phyloP scores from a whole-genome alignment of 2,329 filamentous ascomycete species.

The Laburnicola sp. region DNA sequence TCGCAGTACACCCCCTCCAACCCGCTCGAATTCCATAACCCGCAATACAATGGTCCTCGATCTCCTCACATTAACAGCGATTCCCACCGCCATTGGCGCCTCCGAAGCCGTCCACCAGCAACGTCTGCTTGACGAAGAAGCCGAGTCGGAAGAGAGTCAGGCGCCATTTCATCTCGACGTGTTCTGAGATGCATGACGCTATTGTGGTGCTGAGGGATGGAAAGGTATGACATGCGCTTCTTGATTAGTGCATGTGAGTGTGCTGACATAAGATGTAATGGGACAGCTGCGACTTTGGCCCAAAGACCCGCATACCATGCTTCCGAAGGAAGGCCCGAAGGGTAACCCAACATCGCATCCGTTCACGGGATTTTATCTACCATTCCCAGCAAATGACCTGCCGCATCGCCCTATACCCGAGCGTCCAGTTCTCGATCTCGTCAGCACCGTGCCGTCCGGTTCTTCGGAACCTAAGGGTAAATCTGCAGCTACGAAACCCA shows the following conservation, averaged over 20 bases:
- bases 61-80: constrained; percentile 44
- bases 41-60: constrained; percentile 29
- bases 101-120: constrained; percentile 56
- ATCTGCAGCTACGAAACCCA: constrained; percentile 46
- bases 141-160: constrained; percentile 52
- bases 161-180: constrained; percentile 56
- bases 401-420: constrained; percentile 38
- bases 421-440: constrained; percentile 51
- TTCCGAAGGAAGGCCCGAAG: constrained; percentile 29
- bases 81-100: constrained; percentile 54
- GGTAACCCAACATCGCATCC: constrained; percentile 46
- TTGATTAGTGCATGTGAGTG: background rate
- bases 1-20: background rate
- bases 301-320: constrained; percentile 37
- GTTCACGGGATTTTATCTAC: constrained; percentile 55
- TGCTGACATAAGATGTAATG: constrained; percentile 2
- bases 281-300: constrained; percentile 41
- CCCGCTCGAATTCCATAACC: constrained; percentile 1
- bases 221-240: constrained; percentile 42
- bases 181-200: constrained; percentile 47
- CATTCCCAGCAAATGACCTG: constrained; percentile 51
- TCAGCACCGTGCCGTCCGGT: constrained; percentile 52
- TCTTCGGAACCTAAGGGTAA: constrained; percentile 36
- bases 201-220: constrained; percentile 52
- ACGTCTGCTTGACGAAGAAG: constrained; percentile 52